Percentiles rank a stretch among this genome's conserved stretches.
Evolutionary conservation across 441 rosid species (phyloP).

Genomic region (Corymbia citriodora): DNA sequence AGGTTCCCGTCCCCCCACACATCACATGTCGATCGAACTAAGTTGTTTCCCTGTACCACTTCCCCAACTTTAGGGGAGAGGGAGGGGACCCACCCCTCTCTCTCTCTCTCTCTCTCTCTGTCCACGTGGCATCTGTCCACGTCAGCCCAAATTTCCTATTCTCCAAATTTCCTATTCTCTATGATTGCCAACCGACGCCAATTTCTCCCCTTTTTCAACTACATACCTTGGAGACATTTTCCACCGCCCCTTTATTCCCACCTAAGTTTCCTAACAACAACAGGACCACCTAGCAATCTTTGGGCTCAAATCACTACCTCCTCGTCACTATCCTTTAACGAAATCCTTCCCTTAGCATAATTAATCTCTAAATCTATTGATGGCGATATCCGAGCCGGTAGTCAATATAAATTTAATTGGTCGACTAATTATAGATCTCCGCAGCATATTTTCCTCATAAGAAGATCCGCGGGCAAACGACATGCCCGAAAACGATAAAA

Average conservation of each 20-base stretch:
- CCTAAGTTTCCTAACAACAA: background rate
- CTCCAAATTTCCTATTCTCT: no score
- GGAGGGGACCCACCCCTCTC: background rate
- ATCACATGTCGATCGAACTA: background rate
- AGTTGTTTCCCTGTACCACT: background rate
- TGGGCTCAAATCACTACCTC: background rate
- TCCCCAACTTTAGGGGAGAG: background rate
- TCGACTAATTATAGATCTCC: background rate
- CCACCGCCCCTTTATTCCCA: background rate
- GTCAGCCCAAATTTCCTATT: background rate
- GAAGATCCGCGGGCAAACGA: background rate
- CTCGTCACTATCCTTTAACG: background rate
- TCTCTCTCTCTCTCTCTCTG: background rate
- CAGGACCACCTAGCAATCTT: background rate
- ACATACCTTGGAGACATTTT: background rate
- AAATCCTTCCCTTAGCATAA: background rate
- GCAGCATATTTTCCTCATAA: background rate
- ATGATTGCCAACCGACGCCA: background rate
- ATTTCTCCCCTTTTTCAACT: background rate
- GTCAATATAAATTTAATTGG: background rate
- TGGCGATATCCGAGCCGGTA: background rate
- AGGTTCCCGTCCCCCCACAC: background rate
- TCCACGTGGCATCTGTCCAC: background rate
- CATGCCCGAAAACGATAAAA: background rate
- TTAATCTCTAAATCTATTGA: background rate